Evolutionary conservation across 2,329 filamentous ascomycete genomes (phyloP).

Genomic region (Myrmaecium sp.): DNA sequence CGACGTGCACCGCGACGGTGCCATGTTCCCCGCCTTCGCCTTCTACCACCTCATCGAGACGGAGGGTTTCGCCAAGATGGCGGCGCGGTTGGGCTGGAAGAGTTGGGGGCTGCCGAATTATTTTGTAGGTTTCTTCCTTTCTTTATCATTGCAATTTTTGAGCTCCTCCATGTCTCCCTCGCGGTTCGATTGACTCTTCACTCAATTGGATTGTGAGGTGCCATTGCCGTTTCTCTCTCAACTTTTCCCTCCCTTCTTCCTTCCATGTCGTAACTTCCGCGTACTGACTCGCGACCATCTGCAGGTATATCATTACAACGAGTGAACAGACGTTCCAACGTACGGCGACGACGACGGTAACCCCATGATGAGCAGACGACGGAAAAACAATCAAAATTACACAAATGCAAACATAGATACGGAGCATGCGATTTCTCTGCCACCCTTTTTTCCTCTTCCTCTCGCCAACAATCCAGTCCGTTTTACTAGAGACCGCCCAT

Average conservation of each 20-base stretch:
- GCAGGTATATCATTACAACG: constrained; percentile 80
- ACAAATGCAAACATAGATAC: no score
- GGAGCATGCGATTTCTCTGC: no score
- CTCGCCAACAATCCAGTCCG: no score
- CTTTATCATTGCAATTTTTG: no score
- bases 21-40: constrained; percentile 93
- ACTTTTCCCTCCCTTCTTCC: no score
- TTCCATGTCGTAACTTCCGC: constrained; percentile 2
- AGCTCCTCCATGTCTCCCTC: constrained; percentile 2
- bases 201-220: neutral
- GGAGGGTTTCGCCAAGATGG: constrained; percentile 97
- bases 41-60: constrained; percentile 98
- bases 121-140: constrained; percentile 55
- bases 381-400: no score
- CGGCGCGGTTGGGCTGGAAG: constrained; percentile 68
- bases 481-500: no score
- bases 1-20: constrained; percentile 89
- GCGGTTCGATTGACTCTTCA: neutral
- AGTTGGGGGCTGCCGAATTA: constrained; percentile 89
- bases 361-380: no score
- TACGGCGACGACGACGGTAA: no score
- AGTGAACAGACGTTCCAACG: no score
- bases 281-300: constrained; percentile 3
- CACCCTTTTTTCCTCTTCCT: no score
- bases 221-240: no score